phyloP scores from a whole-genome alignment of 1,284 basidiomycete genomes.

The Leccinum pachyderme region DNA sequence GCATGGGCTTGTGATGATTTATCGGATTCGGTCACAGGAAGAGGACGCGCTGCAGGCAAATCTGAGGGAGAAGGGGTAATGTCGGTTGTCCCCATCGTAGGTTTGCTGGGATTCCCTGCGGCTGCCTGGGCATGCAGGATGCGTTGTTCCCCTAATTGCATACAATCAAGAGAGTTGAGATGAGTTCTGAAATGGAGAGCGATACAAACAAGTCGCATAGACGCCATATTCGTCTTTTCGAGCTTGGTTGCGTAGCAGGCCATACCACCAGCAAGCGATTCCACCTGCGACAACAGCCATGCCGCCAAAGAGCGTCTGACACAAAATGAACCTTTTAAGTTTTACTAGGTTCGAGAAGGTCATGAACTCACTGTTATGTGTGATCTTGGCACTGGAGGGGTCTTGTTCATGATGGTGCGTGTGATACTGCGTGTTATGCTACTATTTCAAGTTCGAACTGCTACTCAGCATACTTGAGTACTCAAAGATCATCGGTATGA shows the following conservation, averaged over 20 bases:
- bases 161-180: background rate
- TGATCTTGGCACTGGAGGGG: conserved; percentile 13
- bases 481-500: too few relatives aligned
- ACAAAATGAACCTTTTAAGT: background rate
- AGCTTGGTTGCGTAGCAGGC: conserved; percentile 14
- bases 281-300: conserved; percentile 14
- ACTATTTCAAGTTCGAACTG: too few relatives aligned
- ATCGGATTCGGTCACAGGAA: background rate
- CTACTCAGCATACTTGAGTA: too few relatives aligned
- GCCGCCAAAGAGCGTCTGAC: conserved; percentile 25
- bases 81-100: conserved; percentile 1
- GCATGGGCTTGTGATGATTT: background rate
- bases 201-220: conserved; percentile 17
- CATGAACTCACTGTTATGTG: conserved; percentile 6
- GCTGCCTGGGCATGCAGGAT: conserved; percentile 21
- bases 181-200: background rate
- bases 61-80: background rate
- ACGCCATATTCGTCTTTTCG: conserved; percentile 15
- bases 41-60: background rate
- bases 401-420: conserved; percentile 9
- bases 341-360: background rate
- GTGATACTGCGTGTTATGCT: background rate
- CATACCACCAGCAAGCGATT: conserved; percentile 20
- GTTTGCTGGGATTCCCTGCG: conserved; percentile 16
- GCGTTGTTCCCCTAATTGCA: conserved; percentile 22